Conservation (phyloP, 2,329 filamentous ascomycete species). For the Paecilomyces niveus region DNA sequence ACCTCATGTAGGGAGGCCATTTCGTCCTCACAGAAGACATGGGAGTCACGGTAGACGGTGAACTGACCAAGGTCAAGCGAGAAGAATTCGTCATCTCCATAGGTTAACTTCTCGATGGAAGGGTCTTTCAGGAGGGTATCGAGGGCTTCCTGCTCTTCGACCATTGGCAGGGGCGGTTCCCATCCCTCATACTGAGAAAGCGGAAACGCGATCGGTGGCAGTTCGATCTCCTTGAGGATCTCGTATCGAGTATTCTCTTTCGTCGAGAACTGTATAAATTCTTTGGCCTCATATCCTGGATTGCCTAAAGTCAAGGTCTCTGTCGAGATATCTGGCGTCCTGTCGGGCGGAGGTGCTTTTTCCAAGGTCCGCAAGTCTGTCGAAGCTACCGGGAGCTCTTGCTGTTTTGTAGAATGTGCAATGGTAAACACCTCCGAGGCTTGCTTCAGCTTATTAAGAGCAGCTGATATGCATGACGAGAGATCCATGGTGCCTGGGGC, state of each 20-base stretch:
- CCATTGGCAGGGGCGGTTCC: slow-evolving; percentile 9
- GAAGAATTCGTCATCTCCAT: slow-evolving; percentile 13
- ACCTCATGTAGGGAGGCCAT: slow-evolving; percentile 52
- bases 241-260: background rate
- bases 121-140: slow-evolving; percentile 18
- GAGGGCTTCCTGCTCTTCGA: slow-evolving; percentile 26
- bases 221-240: slow-evolving; percentile 1
- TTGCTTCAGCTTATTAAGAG: background rate
- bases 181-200: slow-evolving; percentile 17
- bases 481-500: background rate
- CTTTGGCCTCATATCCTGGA: background rate
- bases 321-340: background rate
- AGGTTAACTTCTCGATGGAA: slow-evolving; percentile 8
- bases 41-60: slow-evolving; percentile 45
- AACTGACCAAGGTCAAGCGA: slow-evolving; percentile 54
- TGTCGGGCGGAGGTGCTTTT: background rate
- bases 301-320: background rate
- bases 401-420: background rate
- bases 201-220: slow-evolving; percentile 14
- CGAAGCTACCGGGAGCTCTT: background rate
- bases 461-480: background rate
- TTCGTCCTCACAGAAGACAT: slow-evolving; percentile 35
- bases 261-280: background rate
- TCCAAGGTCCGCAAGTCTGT: background rate
- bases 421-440: background rate